These are phyloP conservation scores for Aspergillus quadricinctus DNA, from an alignment of 2,329 filamentous ascomycete genomes.

Conservation along the genomic window DNA sequence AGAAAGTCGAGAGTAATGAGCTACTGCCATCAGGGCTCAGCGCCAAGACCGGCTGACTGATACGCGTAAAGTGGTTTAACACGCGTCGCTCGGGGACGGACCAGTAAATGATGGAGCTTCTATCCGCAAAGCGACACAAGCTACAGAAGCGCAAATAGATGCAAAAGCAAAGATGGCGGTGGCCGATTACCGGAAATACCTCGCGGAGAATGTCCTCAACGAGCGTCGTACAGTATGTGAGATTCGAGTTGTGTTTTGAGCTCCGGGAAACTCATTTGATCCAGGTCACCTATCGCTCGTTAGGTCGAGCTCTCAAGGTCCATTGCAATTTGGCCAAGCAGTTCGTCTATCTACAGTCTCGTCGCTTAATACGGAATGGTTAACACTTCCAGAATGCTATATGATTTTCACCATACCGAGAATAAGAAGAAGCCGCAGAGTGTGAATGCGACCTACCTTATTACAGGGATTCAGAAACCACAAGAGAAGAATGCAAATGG, in stretches of 20 bases:
- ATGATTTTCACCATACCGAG: constrained; percentile 75
- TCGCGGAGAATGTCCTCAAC: constrained; percentile 70
- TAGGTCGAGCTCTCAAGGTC: constrained; percentile 78
- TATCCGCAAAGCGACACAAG: background rate
- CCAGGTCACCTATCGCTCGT: constrained; percentile 79
- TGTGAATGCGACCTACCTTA: constrained; percentile 87
- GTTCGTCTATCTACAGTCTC: constrained; percentile 48
- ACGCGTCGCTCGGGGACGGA: constrained; percentile 23
- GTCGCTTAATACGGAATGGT: constrained; percentile 8
- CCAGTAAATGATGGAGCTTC: background rate
- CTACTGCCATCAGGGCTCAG: background rate
- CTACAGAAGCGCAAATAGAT: background rate
- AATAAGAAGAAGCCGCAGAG: constrained; percentile 69
- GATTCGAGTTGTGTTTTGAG: background rate
- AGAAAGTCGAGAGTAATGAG: constrained; percentile 5
- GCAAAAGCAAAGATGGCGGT: constrained; percentile 31
- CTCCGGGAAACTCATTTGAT: background rate
- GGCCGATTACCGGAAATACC: constrained; percentile 62
- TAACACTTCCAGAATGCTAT: constrained; percentile 64
- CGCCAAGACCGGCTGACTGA: constrained; percentile 40
- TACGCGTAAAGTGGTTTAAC: constrained; percentile 40
- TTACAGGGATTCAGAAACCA: constrained; percentile 64
- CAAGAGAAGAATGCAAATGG: constrained; percentile 37
- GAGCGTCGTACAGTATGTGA: constrained; percentile 65
- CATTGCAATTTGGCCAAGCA: constrained; percentile 87